These are phyloP conservation scores for Penicillium psychrofluorescens DNA, from an alignment of 495 filamentous ascomycete genomes.

Conservation along the genomic window DNA sequence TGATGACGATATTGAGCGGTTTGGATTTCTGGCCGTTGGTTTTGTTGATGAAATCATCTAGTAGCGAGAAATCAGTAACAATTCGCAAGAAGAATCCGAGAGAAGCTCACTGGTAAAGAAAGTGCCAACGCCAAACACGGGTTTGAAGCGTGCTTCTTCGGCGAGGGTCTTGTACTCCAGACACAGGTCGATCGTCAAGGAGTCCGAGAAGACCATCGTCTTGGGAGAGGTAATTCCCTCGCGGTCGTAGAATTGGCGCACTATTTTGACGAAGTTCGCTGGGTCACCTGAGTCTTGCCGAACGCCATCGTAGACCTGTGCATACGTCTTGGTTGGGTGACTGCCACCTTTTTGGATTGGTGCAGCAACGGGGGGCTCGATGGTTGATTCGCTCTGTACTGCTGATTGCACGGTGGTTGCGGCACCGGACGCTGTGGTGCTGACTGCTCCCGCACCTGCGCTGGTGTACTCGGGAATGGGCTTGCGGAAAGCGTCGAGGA, in stretches of 20 bases:
- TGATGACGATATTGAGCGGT: slow-evolving; percentile 98
- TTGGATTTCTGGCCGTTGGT: slow-evolving; percentile 71
- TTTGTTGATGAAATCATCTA: slow-evolving; percentile 70
- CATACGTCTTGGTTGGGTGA: slow-evolving; percentile 52
- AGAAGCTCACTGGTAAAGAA: slow-evolving; percentile 73
- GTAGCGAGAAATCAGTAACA: neutral
- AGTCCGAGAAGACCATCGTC: slow-evolving; percentile 95
- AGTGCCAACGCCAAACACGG: slow-evolving; percentile 88
- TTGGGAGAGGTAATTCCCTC: slow-evolving; percentile 74
- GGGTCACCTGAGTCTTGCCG: slow-evolving; percentile 96
- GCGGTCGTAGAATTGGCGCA: slow-evolving; percentile 78
- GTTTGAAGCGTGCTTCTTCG: slow-evolving; percentile 70
- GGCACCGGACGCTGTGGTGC: slow-evolving; percentile 23
- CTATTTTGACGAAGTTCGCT: slow-evolving; percentile 67
- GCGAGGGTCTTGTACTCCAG: slow-evolving; percentile 79
- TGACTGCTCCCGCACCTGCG: slow-evolving; percentile 22
- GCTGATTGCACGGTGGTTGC: slow-evolving; percentile 17
- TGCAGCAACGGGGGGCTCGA: slow-evolving; percentile 20
- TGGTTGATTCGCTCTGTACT: slow-evolving; percentile 19
- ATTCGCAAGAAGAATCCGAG: neutral
- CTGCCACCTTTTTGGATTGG: slow-evolving; percentile 8
- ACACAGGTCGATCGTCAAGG: slow-evolving; percentile 83
- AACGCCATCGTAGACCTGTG: slow-evolving; percentile 78
- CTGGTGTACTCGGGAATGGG: slow-evolving; percentile 39
- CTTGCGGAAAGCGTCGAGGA: slow-evolving; percentile 75